A percentile compares a stretch with the other conserved stretches of the same genome.
Evolutionary conservation across 345 rosid genomes (phyloP).

Genomic region (Kernera saxatilis): DNA sequence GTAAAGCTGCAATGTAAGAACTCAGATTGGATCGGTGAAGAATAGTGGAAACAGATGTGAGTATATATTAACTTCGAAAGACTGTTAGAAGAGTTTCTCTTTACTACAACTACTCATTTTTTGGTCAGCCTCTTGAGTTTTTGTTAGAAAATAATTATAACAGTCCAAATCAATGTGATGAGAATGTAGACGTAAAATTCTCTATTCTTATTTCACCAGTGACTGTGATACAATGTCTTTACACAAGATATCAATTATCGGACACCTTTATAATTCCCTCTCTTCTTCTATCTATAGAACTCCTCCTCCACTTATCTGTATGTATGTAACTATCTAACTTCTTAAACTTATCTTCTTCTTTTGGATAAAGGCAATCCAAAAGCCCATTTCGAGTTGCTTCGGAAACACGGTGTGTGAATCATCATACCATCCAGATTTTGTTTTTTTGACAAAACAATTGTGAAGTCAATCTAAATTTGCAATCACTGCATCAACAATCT

Average conservation of each 20-base stretch:
- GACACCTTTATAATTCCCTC: too few species aligned
- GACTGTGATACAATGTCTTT: too few species aligned
- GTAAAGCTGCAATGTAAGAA: slow-evolving; percentile 31
- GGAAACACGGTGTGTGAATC: too few species aligned
- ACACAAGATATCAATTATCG: too few species aligned
- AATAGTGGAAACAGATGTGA: neutral
- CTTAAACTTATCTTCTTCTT: too few species aligned
- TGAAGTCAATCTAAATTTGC: slow-evolving; percentile 24
- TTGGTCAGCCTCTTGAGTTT: slow-evolving; percentile 2
- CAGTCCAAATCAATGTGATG: slow-evolving; percentile 2
- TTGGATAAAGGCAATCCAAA: too few species aligned
- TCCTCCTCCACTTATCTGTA: too few species aligned
- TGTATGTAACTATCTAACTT: too few species aligned
- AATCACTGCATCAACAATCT: slow-evolving; percentile 54
- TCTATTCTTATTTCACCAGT: too few species aligned
- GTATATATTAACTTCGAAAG: slow-evolving; percentile 1
- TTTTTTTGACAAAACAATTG: neutral
- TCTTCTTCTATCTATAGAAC: too few species aligned
- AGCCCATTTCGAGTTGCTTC: too few species aligned
- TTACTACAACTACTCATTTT: neutral
- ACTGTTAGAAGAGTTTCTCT: slow-evolving; percentile 17
- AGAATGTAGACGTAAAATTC: too few species aligned
- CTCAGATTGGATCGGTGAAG: neutral
- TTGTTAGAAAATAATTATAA: neutral
- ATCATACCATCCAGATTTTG: neutral